Evolutionary conservation across 2,329 filamentous ascomycete species (phyloP).

Genomic region (Monosporascus ibericus): DNA sequence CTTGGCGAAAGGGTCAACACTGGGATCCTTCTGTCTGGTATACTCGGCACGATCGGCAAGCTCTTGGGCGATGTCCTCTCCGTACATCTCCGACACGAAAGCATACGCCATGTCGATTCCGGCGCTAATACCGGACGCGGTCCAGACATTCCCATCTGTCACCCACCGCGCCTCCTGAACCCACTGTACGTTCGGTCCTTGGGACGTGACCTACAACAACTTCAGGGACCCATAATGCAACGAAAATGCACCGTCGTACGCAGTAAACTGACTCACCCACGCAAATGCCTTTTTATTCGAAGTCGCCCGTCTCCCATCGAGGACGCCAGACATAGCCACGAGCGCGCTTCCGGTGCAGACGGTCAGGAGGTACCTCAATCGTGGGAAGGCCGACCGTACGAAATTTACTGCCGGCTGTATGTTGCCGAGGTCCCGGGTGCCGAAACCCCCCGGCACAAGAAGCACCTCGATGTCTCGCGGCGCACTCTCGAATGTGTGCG

Average conservation of each 20-base stretch:
- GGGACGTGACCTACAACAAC: slow-evolving; percentile 24
- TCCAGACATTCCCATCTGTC: slow-evolving; percentile 61
- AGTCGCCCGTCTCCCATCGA: slow-evolving; percentile 57
- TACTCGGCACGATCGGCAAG: neutral
- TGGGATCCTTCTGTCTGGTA: neutral
- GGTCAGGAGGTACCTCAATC: slow-evolving; percentile 51
- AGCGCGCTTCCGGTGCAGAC: slow-evolving; percentile 61
- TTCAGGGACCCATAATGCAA: neutral
- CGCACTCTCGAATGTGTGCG: slow-evolving; percentile 46
- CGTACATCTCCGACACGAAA: neutral
- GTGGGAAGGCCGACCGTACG: slow-evolving; percentile 37
- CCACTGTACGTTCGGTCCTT: slow-evolving; percentile 52
- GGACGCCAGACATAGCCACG: slow-evolving; percentile 50
- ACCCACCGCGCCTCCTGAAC: slow-evolving; percentile 57
- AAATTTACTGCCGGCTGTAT: slow-evolving; percentile 35
- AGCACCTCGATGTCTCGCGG: slow-evolving; percentile 54
- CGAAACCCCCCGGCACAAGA: slow-evolving; percentile 59
- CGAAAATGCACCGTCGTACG: neutral
- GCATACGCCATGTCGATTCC: slow-evolving; percentile 44
- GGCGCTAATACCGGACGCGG: slow-evolving; percentile 51
- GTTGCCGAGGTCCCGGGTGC: slow-evolving; percentile 32
- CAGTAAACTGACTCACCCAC: slow-evolving; percentile 25
- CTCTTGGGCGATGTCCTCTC: neutral
- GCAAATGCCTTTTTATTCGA: slow-evolving; percentile 59
- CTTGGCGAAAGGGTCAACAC: neutral